phyloP scores from a whole-genome alignment of 2,329 filamentous ascomycete species.

The Clonostachys byssicola region DNA sequence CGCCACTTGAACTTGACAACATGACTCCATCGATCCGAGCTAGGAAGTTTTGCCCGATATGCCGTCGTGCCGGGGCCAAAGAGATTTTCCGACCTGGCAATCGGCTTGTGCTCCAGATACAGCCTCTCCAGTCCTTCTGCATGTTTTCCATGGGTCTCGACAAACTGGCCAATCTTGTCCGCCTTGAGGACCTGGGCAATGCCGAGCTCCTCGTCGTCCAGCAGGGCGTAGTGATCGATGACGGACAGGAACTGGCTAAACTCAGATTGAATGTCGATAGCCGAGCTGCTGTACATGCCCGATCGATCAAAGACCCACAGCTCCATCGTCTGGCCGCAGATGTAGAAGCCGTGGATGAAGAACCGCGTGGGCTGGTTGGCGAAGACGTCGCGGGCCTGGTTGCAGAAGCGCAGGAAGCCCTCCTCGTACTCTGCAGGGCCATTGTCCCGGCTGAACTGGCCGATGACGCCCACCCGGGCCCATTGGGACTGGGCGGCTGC shows the following conservation, averaged over 20 bases:
- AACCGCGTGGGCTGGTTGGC: background rate
- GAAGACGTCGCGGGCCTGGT: background rate
- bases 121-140: conserved; percentile 1
- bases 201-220: conserved; percentile 4
- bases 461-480: background rate
- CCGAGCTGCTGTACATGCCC: conserved; percentile 8
- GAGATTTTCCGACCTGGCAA: conserved; percentile 4
- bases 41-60: conserved; percentile 1
- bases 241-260: conserved; percentile 1
- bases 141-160: no score
- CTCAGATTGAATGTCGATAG: background rate
- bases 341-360: conserved; percentile 6
- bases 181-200: conserved; percentile 1
- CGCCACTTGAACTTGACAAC: background rate
- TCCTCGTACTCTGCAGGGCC: background rate
- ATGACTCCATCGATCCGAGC: conserved; percentile 9
- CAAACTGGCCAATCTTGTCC: background rate
- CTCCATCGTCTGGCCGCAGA: conserved; percentile 8
- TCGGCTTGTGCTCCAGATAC: background rate
- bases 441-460: background rate
- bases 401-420: background rate
- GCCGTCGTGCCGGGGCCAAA: conserved; percentile 10
- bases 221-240: conserved; percentile 3
- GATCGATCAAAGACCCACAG: conserved; percentile 13
- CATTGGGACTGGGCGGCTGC: background rate